Conservation (phyloP, 2,329 filamentous ascomycete genomes). For the Pyricularia pennisetigena region DNA sequence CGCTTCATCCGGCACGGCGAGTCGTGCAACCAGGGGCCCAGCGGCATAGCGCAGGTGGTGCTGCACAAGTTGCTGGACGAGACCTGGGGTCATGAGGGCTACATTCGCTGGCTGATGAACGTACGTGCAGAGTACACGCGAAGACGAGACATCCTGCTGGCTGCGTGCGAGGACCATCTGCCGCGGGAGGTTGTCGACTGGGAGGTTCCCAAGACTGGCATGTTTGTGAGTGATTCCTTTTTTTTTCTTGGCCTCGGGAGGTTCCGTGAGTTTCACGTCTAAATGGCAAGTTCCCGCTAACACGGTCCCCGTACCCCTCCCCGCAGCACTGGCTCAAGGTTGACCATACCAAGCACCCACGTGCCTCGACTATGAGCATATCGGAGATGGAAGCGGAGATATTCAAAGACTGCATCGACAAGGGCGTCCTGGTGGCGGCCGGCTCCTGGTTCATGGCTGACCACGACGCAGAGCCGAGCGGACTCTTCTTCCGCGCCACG, state of each 20-base stretch:
- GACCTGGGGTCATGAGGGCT: slow-evolving; percentile 81
- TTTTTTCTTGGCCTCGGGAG: slow-evolving; percentile 2
- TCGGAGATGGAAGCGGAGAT: slow-evolving; percentile 75
- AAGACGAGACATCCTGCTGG: slow-evolving; percentile 66
- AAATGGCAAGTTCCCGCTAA: neutral
- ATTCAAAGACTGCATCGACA: slow-evolving; percentile 65
- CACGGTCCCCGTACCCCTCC: too few relatives aligned
- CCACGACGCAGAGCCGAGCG: slow-evolving; percentile 44
- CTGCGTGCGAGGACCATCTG: slow-evolving; percentile 69
- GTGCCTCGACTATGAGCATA: slow-evolving; percentile 40
- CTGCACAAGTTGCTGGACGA: slow-evolving; percentile 88
- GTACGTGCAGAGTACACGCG: slow-evolving; percentile 72
- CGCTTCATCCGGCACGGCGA: slow-evolving; percentile 77
- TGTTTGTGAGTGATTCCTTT: slow-evolving; percentile 64
- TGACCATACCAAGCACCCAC: slow-evolving; percentile 56
- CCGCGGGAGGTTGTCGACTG: slow-evolving; percentile 69
- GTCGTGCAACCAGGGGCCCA: slow-evolving; percentile 74
- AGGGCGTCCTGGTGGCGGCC: slow-evolving; percentile 70
- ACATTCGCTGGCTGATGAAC: slow-evolving; percentile 80
- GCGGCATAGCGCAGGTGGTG: slow-evolving; percentile 68
- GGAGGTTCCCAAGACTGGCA: slow-evolving; percentile 73
- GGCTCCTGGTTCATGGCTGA: slow-evolving; percentile 91
- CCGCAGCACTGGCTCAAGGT: slow-evolving; percentile 62
- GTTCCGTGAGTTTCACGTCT: neutral
- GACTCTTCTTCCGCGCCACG: slow-evolving; percentile 81